Conservation (phyloP, 495 filamentous ascomycete species). For the Talaromyces proteolyticus region DNA sequence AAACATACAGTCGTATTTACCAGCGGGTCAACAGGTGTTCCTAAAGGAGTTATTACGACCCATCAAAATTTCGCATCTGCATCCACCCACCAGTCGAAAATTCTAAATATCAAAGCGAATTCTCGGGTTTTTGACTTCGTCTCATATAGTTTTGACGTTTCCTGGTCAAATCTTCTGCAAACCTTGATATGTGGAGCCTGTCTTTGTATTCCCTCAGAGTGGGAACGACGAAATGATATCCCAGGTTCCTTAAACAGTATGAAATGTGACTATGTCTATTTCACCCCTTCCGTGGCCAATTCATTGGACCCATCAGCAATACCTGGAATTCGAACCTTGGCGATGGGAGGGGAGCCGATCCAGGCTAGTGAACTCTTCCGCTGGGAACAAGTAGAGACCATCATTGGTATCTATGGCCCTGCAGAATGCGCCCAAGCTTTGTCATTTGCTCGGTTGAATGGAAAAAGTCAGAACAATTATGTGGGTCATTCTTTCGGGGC, state of each 20-base stretch:
- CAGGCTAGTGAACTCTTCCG: constrained; percentile 3
- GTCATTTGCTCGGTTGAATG: constrained; percentile 1
- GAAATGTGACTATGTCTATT: constrained; percentile 8
- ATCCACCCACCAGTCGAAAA: background rate
- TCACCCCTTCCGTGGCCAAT: constrained; percentile 45
- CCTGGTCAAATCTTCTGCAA: constrained; percentile 43
- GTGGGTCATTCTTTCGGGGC: background rate
- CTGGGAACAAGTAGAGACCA: background rate
- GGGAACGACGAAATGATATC: constrained; percentile 25
- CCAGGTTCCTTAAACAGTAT: constrained; percentile 16
- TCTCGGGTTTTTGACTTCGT: constrained; percentile 42
- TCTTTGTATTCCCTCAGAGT: constrained; percentile 48
- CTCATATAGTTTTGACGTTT: constrained; percentile 45
- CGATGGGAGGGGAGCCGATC: constrained; percentile 26
- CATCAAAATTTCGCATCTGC: constrained; percentile 2
- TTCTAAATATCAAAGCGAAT: background rate
- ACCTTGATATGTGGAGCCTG: constrained; percentile 41
- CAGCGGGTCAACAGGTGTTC: background rate
- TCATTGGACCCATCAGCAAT: constrained; percentile 20
- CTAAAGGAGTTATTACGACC: constrained; percentile 2
- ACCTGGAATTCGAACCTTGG: constrained; percentile 22
- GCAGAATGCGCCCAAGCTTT: constrained; percentile 27
- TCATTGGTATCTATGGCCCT: constrained; percentile 40
- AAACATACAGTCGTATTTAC: constrained; percentile 9
- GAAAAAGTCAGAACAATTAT: background rate